Evolutionary conservation across 2,329 filamentous ascomycete genomes (phyloP).

Genomic region (Aspergillus tanneri): DNA sequence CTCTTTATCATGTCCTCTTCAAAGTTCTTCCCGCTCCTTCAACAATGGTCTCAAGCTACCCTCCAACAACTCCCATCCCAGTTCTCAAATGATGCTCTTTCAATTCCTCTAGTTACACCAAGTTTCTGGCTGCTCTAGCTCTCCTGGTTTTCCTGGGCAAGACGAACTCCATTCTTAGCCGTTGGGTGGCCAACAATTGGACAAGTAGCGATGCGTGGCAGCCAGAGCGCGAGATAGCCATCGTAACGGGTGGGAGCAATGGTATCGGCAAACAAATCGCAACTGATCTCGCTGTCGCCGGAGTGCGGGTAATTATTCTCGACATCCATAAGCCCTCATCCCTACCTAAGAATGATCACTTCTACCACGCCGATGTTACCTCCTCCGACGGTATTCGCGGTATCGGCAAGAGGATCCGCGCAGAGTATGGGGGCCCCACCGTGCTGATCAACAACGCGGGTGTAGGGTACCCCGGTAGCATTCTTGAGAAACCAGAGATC

Average conservation of each 20-base stretch:
- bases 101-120: too few relatives aligned
- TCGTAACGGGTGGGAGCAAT: constrained; percentile 22
- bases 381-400: constrained; percentile 29
- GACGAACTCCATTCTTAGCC: background rate
- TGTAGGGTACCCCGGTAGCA: constrained; percentile 47
- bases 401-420: constrained; percentile 41
- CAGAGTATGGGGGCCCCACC: constrained; percentile 44
- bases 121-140: too few relatives aligned
- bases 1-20: too few relatives aligned
- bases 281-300: constrained; percentile 12
- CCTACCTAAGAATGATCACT: constrained; percentile 36
- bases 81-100: too few relatives aligned
- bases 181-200: constrained; percentile 5
- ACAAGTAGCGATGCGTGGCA: constrained; percentile 6
- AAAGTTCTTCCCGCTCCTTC: too few relatives aligned
- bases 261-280: constrained; percentile 23
- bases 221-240: constrained; percentile 16
- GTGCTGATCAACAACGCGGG: constrained; percentile 54
- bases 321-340: too few relatives aligned
- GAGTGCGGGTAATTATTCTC: constrained; percentile 25
- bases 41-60: too few relatives aligned
- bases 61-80: too few relatives aligned
- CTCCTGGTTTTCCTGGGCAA: background rate
- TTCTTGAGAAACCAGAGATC: constrained; percentile 47
- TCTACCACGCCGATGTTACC: constrained; percentile 41